Percentiles rank a stretch among this genome's conserved stretches.
phyloP scores from a whole-genome alignment of 108 stramenopile genomes.

The Poteriospumella lacustris region DNA sequence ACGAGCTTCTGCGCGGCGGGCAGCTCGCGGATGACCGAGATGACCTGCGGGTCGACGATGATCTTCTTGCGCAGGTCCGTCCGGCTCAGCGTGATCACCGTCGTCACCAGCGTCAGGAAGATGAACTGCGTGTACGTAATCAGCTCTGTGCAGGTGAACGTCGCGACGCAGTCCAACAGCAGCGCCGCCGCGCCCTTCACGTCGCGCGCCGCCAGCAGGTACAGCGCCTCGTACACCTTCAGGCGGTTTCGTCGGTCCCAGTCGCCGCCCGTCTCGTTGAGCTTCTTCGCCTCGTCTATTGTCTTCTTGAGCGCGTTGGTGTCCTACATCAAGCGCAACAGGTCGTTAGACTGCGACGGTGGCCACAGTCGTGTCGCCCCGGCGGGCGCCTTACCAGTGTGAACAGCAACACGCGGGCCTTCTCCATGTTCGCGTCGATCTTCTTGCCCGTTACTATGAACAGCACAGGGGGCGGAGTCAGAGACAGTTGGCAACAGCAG shows the following conservation, averaged over 20 bases:
- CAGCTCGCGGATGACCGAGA: slow-evolving; percentile 71
- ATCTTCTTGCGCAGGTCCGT: slow-evolving; percentile 73
- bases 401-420: slow-evolving; percentile 75
- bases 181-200: slow-evolving; percentile 71
- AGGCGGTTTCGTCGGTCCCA: slow-evolving; percentile 98
- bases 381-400: slow-evolving; percentile 55
- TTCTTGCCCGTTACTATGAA: slow-evolving; percentile 95
- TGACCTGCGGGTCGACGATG: slow-evolving; percentile 91
- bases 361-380: neutral
- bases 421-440: slow-evolving; percentile 87
- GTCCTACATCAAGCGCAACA: slow-evolving; percentile 25
- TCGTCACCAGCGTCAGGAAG: slow-evolving; percentile 77
- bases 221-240: slow-evolving; percentile 82
- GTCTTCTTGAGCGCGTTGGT: neutral
- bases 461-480: too few relatives aligned
- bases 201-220: slow-evolving; percentile 68
- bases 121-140: slow-evolving; percentile 86
- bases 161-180: slow-evolving; percentile 84
- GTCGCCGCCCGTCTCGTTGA: slow-evolving; percentile 84
- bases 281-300: slow-evolving; percentile 54
- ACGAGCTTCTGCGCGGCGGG: slow-evolving; percentile 69
- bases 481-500: too few relatives aligned
- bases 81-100: slow-evolving; percentile 72
- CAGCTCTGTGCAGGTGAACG: slow-evolving; percentile 90
- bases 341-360: slow-evolving; percentile 34